Evolutionary conservation across 164 flowering plant species (phyloP), one percentile per base, ranked within the genome.

Genomic region (Chloranthus sessilifolius): DNA sequence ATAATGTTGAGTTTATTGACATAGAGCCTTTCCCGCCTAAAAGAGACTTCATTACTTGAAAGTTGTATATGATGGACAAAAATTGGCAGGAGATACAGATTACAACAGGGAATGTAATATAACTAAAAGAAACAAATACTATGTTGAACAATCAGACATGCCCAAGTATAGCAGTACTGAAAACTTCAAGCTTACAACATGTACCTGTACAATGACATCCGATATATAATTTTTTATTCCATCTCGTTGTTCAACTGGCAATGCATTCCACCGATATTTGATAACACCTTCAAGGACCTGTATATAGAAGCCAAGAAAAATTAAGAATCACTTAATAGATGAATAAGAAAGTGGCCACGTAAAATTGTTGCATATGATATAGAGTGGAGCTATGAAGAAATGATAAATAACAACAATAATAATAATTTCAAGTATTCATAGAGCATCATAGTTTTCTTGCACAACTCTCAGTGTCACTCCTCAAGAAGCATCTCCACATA

Each of bases 191-290:
- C 2, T 14, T 24, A 23, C 10, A 17, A 25, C 23, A 9, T 5
- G 22, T 68, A 88, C 99, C 91, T 92, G 96, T 11, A 92, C 99
- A 67, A 92, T 92, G 38, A 88, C 88, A 38, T 92, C 95, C 33
- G 99, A 92, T 46, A 92, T 92, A 63, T 88, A 92, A 66, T 92
- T 92, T 72, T 92, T 92, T 88, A 92, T 92, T 54, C 99, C 99
- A 75, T 92, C 95, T 23, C 99, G 73, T 58, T 92, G 97, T 26
- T 83, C 95, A 59, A 74, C 83, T 46, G 99, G 99, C 66, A 92
- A 72, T 19, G 92, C 97, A 73, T 92, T 92, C 99, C 99, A 92
- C 59, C 99, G 78, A 57, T 92, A 92, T 67, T 92, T 92, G 42
- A 92, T 86, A 40, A 92, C 99, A 62, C 97, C 95, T 71, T 92